These are phyloP conservation scores for Fraxinus albicans DNA, from an alignment of 305 asterid genomes.

Conservation along the genomic window DNA sequence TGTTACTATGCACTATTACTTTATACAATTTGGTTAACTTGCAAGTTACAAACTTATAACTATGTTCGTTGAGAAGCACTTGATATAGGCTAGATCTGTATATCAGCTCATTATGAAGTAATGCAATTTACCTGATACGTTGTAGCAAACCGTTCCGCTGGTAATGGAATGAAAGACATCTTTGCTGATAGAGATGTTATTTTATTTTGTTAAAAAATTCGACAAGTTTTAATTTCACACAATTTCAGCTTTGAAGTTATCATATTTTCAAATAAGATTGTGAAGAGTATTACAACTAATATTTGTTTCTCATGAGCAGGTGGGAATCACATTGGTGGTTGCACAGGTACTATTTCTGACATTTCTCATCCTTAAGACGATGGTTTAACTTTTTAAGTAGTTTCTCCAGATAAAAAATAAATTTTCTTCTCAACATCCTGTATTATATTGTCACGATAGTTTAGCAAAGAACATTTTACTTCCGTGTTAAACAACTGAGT, in stretches of 20 bases:
- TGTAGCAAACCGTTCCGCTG: not conserved
- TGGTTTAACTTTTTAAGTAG: not conserved
- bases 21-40: not conserved
- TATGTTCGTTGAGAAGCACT: not conserved
- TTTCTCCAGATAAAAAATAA: not conserved
- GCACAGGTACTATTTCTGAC: constrained; percentile 40
- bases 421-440: not conserved
- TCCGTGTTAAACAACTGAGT: not conserved
- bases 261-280: not conserved
- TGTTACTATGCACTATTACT: not conserved
- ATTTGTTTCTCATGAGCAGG: constrained; percentile 34
- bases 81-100: not conserved
- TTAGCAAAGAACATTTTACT: not conserved
- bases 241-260: not conserved
- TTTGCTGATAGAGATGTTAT: not conserved
- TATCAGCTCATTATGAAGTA: not conserved
- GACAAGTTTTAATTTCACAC: not conserved
- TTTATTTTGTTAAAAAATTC: not conserved
- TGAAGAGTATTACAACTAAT: constrained; percentile 8
- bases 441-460: not conserved
- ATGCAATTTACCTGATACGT: not conserved
- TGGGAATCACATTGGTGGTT: constrained; percentile 60
- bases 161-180: not conserved
- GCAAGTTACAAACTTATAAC: not conserved
- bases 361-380: not conserved